Conservation (phyloP, 306 rosid species). For the Ormosia semicastrata region DNA sequence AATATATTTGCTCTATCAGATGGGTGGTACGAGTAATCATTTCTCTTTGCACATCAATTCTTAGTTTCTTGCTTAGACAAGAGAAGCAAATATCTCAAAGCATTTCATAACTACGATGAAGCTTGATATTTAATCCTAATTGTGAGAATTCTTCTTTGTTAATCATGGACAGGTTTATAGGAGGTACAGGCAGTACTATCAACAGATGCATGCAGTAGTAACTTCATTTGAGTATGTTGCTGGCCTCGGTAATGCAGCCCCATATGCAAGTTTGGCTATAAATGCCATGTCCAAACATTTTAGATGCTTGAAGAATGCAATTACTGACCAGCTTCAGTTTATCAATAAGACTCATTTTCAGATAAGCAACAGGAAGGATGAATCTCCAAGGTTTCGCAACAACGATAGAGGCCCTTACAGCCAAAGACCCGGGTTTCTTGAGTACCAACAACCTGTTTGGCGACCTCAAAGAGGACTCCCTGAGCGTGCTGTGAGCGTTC, state of each 20-base stretch:
- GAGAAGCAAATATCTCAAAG: not conserved
- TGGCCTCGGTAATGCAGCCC: conserved; percentile 78
- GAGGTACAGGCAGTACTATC: conserved; percentile 84
- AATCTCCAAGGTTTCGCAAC: conserved; percentile 37
- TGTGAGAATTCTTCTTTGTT: not conserved
- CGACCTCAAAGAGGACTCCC: conserved; percentile 95
- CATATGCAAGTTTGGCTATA: conserved; percentile 76
- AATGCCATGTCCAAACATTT: conserved; percentile 84
- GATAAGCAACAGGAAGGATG: conserved; percentile 42
- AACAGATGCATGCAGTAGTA: conserved; percentile 71
- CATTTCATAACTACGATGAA: not conserved
- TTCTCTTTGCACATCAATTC: not conserved
- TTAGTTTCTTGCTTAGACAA: not conserved
- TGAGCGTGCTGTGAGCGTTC: conserved; percentile 78
- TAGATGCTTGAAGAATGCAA: conserved; percentile 70
- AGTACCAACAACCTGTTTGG: conserved; percentile 77
- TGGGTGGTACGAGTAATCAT: not conserved
- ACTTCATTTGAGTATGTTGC: conserved; percentile 83
- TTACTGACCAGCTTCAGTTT: conserved; percentile 75
- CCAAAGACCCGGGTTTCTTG: conserved; percentile 59
- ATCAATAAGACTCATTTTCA: conserved; percentile 36
- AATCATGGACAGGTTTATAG: conserved; percentile 62
- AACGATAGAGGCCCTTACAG: conserved; percentile 38
- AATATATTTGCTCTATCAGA: not conserved
- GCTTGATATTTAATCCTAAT: not conserved